Percentiles rank a stretch among this genome's conserved stretches.
phyloP scores from a whole-genome alignment of 2,329 filamentous ascomycete genomes.

The Neofusicoccum cordaticola region DNA sequence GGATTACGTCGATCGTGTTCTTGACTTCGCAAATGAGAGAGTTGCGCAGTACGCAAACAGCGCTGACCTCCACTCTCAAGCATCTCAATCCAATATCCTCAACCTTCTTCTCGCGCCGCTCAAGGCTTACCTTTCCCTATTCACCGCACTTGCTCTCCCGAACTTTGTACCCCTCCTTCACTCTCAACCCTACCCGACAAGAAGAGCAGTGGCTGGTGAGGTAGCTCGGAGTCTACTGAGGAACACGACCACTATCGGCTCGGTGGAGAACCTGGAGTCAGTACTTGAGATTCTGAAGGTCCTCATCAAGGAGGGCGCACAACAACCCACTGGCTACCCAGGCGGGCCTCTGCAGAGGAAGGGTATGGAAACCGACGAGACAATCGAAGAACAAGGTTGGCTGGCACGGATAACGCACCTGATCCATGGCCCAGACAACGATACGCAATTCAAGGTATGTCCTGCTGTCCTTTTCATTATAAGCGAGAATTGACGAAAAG shows the following conservation, averaged over 20 bases:
- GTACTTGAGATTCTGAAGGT: slow-evolving; percentile 87
- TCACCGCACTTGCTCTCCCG: slow-evolving; percentile 90
- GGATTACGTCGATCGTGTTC: slow-evolving; percentile 92
- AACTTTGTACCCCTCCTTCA: slow-evolving; percentile 88
- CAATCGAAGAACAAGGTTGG: slow-evolving; percentile 97
- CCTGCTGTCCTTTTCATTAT: not conserved
- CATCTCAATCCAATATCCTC: slow-evolving; percentile 84
- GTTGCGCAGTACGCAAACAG: slow-evolving; percentile 88
- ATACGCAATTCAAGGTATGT: slow-evolving; percentile 78
- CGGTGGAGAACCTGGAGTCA: slow-evolving; percentile 76
- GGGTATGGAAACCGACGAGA: slow-evolving; percentile 87
- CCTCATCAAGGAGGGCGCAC: slow-evolving; percentile 87
- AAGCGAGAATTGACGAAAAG: not conserved
- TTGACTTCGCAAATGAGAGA: slow-evolving; percentile 84
- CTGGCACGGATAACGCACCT: slow-evolving; percentile 89
- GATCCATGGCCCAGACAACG: slow-evolving; percentile 78
- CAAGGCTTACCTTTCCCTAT: slow-evolving; percentile 86
- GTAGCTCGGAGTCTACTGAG: slow-evolving; percentile 79
- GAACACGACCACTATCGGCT: slow-evolving; percentile 76
- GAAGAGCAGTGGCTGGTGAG: slow-evolving; percentile 85
- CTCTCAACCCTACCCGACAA: slow-evolving; percentile 87
- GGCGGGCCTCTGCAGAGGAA: slow-evolving; percentile 72
- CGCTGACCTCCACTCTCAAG: slow-evolving; percentile 85
- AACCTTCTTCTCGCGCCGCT: slow-evolving; percentile 88
- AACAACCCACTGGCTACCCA: slow-evolving; percentile 76